Evolutionary conservation across 176 grass and related monocot species (phyloP).

Genomic region (Canna indica): DNA sequence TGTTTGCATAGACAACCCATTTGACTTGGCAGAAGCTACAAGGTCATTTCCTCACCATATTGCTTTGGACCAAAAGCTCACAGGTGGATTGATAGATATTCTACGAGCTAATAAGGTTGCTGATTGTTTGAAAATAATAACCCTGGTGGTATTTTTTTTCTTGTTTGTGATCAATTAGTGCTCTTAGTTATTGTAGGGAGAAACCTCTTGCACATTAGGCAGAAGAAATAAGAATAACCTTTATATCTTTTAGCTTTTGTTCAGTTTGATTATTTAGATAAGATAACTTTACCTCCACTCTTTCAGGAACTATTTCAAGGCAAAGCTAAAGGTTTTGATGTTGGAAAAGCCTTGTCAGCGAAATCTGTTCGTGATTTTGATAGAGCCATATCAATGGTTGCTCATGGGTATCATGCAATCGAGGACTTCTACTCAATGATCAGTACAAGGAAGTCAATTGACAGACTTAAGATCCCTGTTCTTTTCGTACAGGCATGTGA

Average conservation of each 20-base stretch:
- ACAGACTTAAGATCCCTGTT: constrained; percentile 56
- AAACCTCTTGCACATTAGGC: not conserved
- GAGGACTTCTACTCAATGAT: constrained; percentile 69
- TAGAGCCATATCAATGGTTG: constrained; percentile 73
- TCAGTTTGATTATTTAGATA: constrained; percentile 5
- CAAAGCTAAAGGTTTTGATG: constrained; percentile 76
- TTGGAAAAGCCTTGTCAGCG: constrained; percentile 62
- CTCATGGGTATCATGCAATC: constrained; percentile 58
- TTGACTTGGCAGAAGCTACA: constrained; percentile 81
- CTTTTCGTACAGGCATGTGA: constrained; percentile 74
- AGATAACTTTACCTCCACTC: not conserved
- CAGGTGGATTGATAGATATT: constrained; percentile 73
- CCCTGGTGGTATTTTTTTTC: not conserved
- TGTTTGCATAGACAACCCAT: constrained; percentile 82
- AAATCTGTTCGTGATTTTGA: constrained; percentile 68
- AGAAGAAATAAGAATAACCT: not conserved
- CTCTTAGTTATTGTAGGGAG: not conserved
- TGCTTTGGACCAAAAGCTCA: constrained; percentile 60
- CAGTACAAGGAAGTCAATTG: constrained; percentile 44
- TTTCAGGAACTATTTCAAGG: constrained; percentile 97
- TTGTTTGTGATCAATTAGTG: not conserved
- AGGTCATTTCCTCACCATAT: constrained; percentile 53
- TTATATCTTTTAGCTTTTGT: not conserved
- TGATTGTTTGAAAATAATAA: constrained; percentile 3
- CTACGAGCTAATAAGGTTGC: constrained; percentile 74